phyloP scores from a whole-genome alignment of 139 green algal species.

The Chlorella sp. region DNA sequence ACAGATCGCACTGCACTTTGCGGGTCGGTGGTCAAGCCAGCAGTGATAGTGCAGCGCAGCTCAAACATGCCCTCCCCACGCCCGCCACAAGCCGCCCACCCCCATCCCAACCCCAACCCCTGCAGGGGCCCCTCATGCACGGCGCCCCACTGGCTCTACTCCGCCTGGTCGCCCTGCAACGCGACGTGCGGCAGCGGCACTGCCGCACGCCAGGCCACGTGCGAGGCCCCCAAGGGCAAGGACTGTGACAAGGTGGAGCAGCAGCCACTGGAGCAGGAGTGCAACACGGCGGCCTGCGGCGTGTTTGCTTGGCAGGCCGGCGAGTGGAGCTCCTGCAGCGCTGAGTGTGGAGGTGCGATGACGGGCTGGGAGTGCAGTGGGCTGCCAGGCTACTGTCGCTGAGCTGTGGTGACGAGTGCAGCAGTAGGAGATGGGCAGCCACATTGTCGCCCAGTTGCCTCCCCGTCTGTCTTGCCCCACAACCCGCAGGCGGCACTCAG shows the following conservation, averaged over 20 bases:
- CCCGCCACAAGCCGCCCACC: too few species aligned
- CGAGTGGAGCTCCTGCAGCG: constrained; percentile 41
- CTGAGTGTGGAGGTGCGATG: constrained; percentile 42
- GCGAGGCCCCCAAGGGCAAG: constrained; percentile 3
- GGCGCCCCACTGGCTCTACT: constrained; percentile 37
- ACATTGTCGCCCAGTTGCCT: neutral
- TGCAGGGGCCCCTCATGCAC: constrained; percentile 21
- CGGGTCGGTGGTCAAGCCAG: too few species aligned
- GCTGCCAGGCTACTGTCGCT: neutral
- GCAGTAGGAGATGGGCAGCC: neutral
- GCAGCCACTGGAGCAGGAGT: constrained; percentile 4
- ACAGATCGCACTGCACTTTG: too few species aligned
- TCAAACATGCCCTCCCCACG: too few species aligned
- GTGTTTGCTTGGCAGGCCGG: constrained; percentile 35
- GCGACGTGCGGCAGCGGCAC: constrained; percentile 42
- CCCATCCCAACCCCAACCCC: neutral
- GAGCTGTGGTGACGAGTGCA: neutral
- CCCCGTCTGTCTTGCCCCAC: neutral
- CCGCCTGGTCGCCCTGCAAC: constrained; percentile 47
- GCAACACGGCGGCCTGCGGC: constrained; percentile 44
- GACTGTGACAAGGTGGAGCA: constrained; percentile 8
- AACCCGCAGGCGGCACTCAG: constrained; percentile 34
- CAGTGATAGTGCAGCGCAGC: too few species aligned
- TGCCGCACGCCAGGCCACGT: constrained; percentile 26
- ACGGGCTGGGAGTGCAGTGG: neutral